phyloP scores from a whole-genome alignment of 306 rosid genomes.

The Cucurbita maxima region DNA sequence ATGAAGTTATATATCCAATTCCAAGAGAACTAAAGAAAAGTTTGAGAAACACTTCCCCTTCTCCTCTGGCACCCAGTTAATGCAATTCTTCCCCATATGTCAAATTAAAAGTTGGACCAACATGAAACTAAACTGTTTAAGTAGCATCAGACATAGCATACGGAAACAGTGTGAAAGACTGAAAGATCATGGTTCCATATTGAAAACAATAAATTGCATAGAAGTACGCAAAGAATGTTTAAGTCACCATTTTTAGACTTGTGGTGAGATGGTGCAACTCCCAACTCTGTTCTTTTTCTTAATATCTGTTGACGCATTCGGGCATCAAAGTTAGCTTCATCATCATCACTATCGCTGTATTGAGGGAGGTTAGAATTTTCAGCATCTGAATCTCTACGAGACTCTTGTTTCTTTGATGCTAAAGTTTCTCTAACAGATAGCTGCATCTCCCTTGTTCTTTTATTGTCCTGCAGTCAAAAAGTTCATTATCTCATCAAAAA shows the following conservation, averaged over 20 bases:
- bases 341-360: slow-evolving; percentile 37
- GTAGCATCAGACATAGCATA: background rate
- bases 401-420: slow-evolving; percentile 55
- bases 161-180: slow-evolving; percentile 5
- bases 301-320: slow-evolving; percentile 83
- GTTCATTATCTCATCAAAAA: background rate
- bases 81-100: background rate
- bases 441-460: slow-evolving; percentile 45
- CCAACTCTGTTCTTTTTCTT: slow-evolving; percentile 56
- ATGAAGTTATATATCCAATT: background rate
- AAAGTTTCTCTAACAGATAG: slow-evolving; percentile 80
- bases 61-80: background rate
- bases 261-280: slow-evolving; percentile 48
- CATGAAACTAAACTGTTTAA: background rate
- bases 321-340: slow-evolving; percentile 71
- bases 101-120: background rate
- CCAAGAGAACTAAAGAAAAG: background rate
- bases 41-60: background rate
- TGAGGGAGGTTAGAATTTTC: slow-evolving; percentile 18
- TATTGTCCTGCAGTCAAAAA: slow-evolving; percentile 29
- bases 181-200: slow-evolving; percentile 8
- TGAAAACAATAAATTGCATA: slow-evolving; percentile 6
- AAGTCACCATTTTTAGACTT: slow-evolving; percentile 42
- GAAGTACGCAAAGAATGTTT: slow-evolving; percentile 5
- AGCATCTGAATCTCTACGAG: slow-evolving; percentile 30